A percentile compares a stretch with the other conserved stretches of the same genome.
Evolutionary conservation across 345 rosid genomes (phyloP).

Genomic region (Leavenworthia alabamica): DNA sequence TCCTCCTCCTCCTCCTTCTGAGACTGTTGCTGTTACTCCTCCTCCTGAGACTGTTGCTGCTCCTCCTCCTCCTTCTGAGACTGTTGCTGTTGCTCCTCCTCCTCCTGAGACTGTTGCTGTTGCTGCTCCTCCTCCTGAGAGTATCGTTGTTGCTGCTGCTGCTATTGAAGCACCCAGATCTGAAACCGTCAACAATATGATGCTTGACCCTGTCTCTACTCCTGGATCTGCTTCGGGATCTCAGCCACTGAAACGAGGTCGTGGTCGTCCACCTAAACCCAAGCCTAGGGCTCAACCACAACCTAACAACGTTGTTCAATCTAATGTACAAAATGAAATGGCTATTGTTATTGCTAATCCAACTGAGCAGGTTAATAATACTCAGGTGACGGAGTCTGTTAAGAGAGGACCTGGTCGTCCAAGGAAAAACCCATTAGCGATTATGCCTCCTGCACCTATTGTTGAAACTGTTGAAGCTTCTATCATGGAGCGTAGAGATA

Average conservation of each 20-base stretch:
- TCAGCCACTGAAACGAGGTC: conserved; percentile 42
- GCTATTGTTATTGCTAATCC: neutral
- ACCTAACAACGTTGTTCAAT: neutral
- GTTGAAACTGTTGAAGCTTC: neutral
- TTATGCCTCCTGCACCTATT: neutral
- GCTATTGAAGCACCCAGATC: conserved; percentile 18
- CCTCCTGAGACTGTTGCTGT: neutral
- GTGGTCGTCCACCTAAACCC: conserved; percentile 67
- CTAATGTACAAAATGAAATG: neutral
- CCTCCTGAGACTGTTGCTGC: conserved; percentile 32
- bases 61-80: neutral
- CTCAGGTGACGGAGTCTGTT: neutral
- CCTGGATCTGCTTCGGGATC: conserved; percentile 10
- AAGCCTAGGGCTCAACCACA: conserved; percentile 4
- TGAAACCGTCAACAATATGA: neutral
- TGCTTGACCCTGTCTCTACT: neutral
- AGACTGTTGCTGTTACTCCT: neutral
- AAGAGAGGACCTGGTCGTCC: conserved; percentile 45
- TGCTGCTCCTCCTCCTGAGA: neutral
- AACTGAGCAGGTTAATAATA: neutral
- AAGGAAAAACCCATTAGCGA: conserved; percentile 15
- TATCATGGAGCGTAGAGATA: conserved; percentile 18
- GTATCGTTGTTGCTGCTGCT: neutral
- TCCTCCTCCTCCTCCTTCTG: neutral
- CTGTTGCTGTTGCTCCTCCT: too few species aligned